Conservation (phyloP, 2,329 filamentous ascomycete genomes). For the Pseudogymnoascus sp. region DNA sequence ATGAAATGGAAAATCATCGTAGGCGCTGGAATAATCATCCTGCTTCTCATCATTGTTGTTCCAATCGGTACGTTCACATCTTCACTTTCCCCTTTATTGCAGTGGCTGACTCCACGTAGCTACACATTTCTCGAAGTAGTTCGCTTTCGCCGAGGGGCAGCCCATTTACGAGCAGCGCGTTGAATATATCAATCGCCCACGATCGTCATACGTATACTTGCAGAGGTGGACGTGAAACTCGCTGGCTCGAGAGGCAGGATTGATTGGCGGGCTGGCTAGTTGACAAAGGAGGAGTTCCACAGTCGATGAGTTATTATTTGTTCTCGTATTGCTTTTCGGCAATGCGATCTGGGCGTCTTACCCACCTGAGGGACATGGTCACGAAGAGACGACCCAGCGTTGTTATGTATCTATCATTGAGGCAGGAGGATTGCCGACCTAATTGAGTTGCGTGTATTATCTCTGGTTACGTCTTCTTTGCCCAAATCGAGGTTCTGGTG, state of each 20-base stretch:
- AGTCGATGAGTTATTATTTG: not conserved
- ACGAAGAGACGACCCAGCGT: constrained; percentile 8
- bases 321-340: not conserved
- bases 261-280: not conserved
- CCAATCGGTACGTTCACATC: constrained; percentile 62
- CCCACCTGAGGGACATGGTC: not conserved
- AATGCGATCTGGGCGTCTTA: constrained; percentile 7
- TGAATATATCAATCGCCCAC: constrained; percentile 1
- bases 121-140: not conserved
- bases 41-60: constrained; percentile 90
- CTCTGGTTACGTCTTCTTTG: not conserved
- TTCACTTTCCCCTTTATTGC: not conserved
- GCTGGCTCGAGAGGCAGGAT: constrained; percentile 4
- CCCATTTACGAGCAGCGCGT: constrained; percentile 1
- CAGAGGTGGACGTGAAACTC: constrained; percentile 1
- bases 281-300: not conserved
- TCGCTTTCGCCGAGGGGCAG: not conserved
- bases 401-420: constrained; percentile 9
- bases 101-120: not conserved
- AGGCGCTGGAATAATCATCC: constrained; percentile 70
- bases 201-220: not conserved
- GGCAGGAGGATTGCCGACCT: constrained; percentile 4
- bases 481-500: not conserved
- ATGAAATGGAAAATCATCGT: constrained; percentile 98
- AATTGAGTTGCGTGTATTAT: constrained; percentile 7